phyloP scores from a whole-genome alignment of 306 rosid genomes.

The Acacia confusa region DNA sequence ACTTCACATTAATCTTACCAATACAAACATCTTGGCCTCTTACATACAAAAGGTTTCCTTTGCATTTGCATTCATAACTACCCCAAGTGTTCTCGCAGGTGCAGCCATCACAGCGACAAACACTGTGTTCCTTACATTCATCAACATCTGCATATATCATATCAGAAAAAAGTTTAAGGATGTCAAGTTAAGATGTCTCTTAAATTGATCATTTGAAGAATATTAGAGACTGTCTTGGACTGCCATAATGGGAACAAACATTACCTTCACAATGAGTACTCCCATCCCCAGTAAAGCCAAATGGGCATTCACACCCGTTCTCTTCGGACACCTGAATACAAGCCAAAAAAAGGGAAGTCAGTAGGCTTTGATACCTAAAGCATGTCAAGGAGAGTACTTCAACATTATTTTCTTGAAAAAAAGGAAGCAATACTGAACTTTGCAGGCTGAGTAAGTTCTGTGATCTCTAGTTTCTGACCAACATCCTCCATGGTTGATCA shows the following conservation, averaged over 20 bases:
- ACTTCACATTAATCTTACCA: slow-evolving; percentile 34
- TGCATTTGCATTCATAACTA: slow-evolving; percentile 55
- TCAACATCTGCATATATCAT: slow-evolving; percentile 39
- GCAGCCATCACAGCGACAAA: slow-evolving; percentile 51
- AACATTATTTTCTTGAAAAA: neutral
- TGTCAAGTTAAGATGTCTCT: neutral
- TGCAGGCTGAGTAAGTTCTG: slow-evolving; percentile 74
- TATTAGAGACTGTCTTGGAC: neutral
- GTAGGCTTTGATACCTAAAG: slow-evolving; percentile 26
- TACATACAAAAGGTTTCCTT: slow-evolving; percentile 52
- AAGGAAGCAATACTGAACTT: slow-evolving; percentile 67
- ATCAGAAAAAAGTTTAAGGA: slow-evolving; percentile 23
- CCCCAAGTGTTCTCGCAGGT: slow-evolving; percentile 54
- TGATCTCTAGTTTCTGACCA: slow-evolving; percentile 68
- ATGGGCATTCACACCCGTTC: slow-evolving; percentile 75
- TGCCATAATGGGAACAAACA: slow-evolving; percentile 12
- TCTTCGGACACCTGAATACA: slow-evolving; percentile 54
- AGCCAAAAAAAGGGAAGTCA: neutral
- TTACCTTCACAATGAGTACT: slow-evolving; percentile 69
- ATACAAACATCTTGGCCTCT: slow-evolving; percentile 52
- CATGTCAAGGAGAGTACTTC: slow-evolving; percentile 17
- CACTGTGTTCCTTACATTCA: slow-evolving; percentile 52
- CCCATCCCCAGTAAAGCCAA: slow-evolving; percentile 77
- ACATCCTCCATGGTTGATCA: slow-evolving; percentile 84
- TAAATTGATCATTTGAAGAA: slow-evolving; percentile 6